Conservation (phyloP, 345 rosid species). For the Laguncularia racemosa region DNA sequence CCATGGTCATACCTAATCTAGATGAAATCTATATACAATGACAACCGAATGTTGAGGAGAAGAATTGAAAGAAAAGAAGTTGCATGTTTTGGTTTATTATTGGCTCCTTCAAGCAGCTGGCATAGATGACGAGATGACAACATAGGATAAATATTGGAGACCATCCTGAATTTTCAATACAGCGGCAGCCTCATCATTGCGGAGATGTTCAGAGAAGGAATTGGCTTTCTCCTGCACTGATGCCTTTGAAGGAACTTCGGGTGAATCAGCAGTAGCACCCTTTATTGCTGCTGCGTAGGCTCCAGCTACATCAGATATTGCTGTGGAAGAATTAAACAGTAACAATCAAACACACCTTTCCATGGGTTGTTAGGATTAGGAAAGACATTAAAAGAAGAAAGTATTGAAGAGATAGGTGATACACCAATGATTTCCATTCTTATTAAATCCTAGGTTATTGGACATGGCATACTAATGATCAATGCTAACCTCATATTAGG, state of each 20-base stretch:
- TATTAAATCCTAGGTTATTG: too few species aligned
- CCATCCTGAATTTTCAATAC: constrained; percentile 80
- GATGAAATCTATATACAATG: constrained; percentile 6
- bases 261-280: constrained; percentile 40
- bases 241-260: constrained; percentile 33
- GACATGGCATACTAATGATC: too few species aligned
- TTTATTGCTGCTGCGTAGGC: constrained; percentile 65
- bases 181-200: constrained; percentile 39
- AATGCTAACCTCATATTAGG: too few species aligned
- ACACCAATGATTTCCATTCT: too few species aligned
- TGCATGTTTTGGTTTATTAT: not conserved
- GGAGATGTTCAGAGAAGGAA: constrained; percentile 55
- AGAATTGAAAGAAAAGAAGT: not conserved
- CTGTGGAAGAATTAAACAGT: constrained; percentile 24
- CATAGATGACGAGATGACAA: constrained; percentile 66
- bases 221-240: constrained; percentile 58
- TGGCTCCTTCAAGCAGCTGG: constrained; percentile 39
- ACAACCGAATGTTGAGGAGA: constrained; percentile 6
- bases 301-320: constrained; percentile 85
- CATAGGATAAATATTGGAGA: constrained; percentile 55
- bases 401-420: not conserved
- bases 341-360: not conserved
- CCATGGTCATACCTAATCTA: too few species aligned
- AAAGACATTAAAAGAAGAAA: not conserved
- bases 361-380: not conserved